Percentiles rank a stretch among this genome's conserved stretches.
Conservation (phyloP, 805 yeast genomes). For the Tetrapisispora namnaoensis region DNA sequence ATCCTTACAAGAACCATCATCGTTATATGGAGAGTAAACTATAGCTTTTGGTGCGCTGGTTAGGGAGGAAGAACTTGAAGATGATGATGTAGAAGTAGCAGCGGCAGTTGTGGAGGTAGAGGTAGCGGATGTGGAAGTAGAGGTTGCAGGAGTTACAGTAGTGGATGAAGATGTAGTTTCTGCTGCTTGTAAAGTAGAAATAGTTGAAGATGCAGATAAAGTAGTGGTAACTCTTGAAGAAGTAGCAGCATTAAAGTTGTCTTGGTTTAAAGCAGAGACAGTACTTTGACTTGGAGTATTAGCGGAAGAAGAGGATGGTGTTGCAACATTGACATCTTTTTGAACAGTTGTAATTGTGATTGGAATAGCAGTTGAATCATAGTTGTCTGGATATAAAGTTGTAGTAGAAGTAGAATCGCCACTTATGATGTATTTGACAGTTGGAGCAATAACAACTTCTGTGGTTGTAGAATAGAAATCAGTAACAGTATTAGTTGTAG, state of each 20-base stretch:
- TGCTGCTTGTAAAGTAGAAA: constrained; percentile 5
- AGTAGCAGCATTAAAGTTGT: background rate
- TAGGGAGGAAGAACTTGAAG: constrained; percentile 5
- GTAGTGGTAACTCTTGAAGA: constrained; percentile 8
- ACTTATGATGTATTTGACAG: constrained; percentile 32
- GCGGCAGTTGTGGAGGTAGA: constrained; percentile 4
- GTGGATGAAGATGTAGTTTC: constrained; percentile 6
- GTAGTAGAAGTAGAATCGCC: constrained; percentile 32
- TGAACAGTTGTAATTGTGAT: constrained; percentile 24
- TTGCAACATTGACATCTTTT: constrained; percentile 7
- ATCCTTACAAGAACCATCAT: constrained; percentile 59
- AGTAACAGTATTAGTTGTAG: constrained; percentile 37
- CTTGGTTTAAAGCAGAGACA: background rate
- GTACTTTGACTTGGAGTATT: constrained; percentile 19
- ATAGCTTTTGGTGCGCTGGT: constrained; percentile 44
- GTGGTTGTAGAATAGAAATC: constrained; percentile 34
- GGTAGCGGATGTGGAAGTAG: background rate
- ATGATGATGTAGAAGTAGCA: constrained; percentile 10
- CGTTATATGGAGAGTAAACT: constrained; percentile 71
- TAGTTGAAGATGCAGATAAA: constrained; percentile 2
- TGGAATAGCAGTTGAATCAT: constrained; percentile 29
- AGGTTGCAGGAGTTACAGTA: constrained; percentile 7
- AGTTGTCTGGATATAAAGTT: constrained; percentile 28
- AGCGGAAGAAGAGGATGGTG: background rate
- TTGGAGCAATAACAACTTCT: constrained; percentile 32